Conservation (phyloP, 768 basidiomycete species). For the Boletus speciosus region DNA sequence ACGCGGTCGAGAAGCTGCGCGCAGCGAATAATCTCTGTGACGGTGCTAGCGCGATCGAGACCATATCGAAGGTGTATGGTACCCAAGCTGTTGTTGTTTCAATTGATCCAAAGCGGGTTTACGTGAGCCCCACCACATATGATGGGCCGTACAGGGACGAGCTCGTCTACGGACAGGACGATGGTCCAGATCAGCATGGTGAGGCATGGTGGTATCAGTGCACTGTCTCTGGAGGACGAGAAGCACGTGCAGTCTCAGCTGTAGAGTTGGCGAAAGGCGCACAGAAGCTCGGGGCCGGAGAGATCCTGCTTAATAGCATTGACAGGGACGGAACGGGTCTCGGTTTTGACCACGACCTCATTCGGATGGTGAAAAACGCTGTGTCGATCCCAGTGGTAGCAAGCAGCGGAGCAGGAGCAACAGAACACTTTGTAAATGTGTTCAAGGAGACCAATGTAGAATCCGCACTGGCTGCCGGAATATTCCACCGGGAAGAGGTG, state of each 20-base stretch:
- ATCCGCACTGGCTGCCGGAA: slow-evolving; percentile 93
- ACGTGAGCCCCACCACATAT: slow-evolving; percentile 64
- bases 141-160: slow-evolving; percentile 66
- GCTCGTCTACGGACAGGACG: slow-evolving; percentile 45
- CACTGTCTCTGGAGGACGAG: slow-evolving; percentile 91
- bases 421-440: slow-evolving; percentile 83
- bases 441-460: slow-evolving; percentile 79
- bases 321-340: slow-evolving; percentile 91
- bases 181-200: slow-evolving; percentile 53
- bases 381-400: slow-evolving; percentile 93
- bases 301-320: slow-evolving; percentile 93
- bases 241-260: slow-evolving; percentile 77
- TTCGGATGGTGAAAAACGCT: slow-evolving; percentile 66
- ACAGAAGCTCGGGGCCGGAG: slow-evolving; percentile 90
- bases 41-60: slow-evolving; percentile 87
- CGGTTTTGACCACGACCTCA: slow-evolving; percentile 86
- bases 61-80: slow-evolving; percentile 86
- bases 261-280: slow-evolving; percentile 89
- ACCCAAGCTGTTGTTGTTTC: slow-evolving; percentile 98
- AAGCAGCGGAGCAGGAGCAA: slow-evolving; percentile 86
- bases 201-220: slow-evolving; percentile 99
- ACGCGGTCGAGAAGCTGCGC: slow-evolving; percentile 82
- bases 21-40: slow-evolving; percentile 47
- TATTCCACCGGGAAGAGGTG: slow-evolving; percentile 92
- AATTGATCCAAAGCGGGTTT: slow-evolving; percentile 86